These are phyloP conservation scores for Phaseolus coccineus DNA, from an alignment of 331 rosid genomes.

Conservation along the genomic window DNA sequence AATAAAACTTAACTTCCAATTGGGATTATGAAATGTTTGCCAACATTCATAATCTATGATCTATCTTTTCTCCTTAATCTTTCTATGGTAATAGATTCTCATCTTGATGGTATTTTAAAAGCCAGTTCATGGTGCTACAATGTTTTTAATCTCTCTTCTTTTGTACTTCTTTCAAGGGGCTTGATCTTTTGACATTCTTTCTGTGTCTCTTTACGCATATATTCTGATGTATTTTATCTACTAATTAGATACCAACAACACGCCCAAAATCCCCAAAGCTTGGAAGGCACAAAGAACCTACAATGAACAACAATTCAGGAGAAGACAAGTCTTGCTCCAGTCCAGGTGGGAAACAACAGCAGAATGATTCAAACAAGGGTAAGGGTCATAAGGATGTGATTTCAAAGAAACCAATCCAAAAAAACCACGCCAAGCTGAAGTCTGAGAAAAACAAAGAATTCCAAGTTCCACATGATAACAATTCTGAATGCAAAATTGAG, in stretches of 20 bases:
- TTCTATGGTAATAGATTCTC: neutral
- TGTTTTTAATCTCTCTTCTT: constrained; percentile 1
- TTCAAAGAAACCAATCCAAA: constrained; percentile 59
- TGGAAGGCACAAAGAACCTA: constrained; percentile 69
- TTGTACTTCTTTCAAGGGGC: neutral
- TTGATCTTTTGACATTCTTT: neutral
- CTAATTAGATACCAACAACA: constrained; percentile 83
- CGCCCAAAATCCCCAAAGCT: constrained; percentile 93
- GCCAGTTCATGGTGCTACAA: neutral
- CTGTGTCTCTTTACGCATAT: neutral
- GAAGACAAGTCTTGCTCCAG: constrained; percentile 49
- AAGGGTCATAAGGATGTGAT: constrained; percentile 55
- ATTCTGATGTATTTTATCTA: constrained; percentile 18
- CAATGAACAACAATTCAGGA: constrained; percentile 59
- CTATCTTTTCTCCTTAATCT: neutral
- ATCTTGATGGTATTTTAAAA: neutral
- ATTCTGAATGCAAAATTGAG: constrained; percentile 44
- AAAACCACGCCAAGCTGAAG: constrained; percentile 56
- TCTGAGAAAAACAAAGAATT: constrained; percentile 48
- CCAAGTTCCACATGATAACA: constrained; percentile 38
- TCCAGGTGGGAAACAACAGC: constrained; percentile 57
- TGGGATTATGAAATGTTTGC: neutral
- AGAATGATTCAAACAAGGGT: constrained; percentile 55
- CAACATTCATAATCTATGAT: neutral
- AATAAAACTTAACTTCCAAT: neutral